Evolutionary conservation across 176 grass and related monocot species (phyloP), one percentile per base, ranked within the genome.

Genomic region (Bothriochloa decipiens): DNA sequence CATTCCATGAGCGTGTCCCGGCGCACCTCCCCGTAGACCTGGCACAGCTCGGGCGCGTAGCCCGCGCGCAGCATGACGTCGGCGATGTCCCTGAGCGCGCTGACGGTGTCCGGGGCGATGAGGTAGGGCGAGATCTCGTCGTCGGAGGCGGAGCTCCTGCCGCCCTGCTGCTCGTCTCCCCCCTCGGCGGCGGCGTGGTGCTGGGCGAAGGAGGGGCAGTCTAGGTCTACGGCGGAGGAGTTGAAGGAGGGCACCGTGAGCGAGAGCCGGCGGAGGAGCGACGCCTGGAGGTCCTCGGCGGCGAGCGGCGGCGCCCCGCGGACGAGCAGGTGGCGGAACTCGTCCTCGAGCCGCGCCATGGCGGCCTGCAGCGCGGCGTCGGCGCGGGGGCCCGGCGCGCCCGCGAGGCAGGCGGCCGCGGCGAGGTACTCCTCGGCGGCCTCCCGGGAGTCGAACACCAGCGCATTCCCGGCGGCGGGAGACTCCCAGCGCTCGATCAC

Each of bases 301-400:
- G 80, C 87, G 33, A 97, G 82, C 20, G 82, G 79, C 36, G 83
- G 67, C 1, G 86, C 85, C 5, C 82, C 79, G 17, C 81, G 91
- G 87, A 91, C 76, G 76, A 99, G 90, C 47, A 99, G 78, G 83
- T 94, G 83, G 18, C 88, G 91, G 87, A 99, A 99, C 84, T 99
- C 96, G 25, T 96, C 93, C 77, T 95, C 90, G 32, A 99, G 83
- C 36, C 93, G 86, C 15, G 75, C 68, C 90, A 94, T 94, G 14
- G 93, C 91, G 52, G 85, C 82, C 89, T 99, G 96, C 71, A 99
- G 88, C 20, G 90, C 84, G 3, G 83, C 74, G 62, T 94, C 90
- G 35, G 92, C 91, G 42, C 88, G 83, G 37, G 25, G 11, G 3
- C 47, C 76, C 15, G 74, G 53, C 45, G 80, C 78, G 20, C 71